phyloP scores from a whole-genome alignment of 768 basidiomycete genomes.

The Collybiopsis confluens region DNA sequence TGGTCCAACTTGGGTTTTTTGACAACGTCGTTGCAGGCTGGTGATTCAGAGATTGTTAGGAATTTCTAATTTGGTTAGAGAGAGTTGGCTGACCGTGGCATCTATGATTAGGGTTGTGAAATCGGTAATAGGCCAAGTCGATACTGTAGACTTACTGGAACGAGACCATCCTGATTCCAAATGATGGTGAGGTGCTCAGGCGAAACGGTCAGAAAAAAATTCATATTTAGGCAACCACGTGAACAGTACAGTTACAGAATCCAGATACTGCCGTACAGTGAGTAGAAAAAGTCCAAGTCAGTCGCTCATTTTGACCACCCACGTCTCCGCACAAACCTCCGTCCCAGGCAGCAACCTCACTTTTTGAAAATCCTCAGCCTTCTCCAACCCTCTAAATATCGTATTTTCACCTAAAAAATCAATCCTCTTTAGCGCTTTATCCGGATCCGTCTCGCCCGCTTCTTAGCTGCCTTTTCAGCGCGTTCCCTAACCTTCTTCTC shows the following conservation, averaged over 20 bases:
- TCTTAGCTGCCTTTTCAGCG: conserved; percentile 49
- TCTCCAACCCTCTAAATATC: conserved; percentile 59
- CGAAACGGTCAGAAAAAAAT: too few relatives aligned
- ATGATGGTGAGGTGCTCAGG: too few relatives aligned
- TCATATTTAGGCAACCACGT: too few relatives aligned
- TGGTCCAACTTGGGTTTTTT: conserved; percentile 93
- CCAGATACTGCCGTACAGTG: too few relatives aligned
- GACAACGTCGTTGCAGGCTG: conserved; percentile 80
- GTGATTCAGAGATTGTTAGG: conserved; percentile 1
- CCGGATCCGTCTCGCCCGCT: conserved; percentile 34
- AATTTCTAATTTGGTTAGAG: not conserved
- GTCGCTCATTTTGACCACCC: conserved; percentile 47
- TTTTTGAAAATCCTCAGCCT: conserved; percentile 53
- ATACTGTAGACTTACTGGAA: conserved; percentile 51
- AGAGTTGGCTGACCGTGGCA: conserved; percentile 57
- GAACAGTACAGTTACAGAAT: too few relatives aligned
- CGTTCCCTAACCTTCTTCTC: conserved; percentile 39
- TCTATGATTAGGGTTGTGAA: conserved; percentile 29
- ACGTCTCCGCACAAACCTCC: conserved; percentile 45
- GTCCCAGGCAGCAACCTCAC: conserved; percentile 44
- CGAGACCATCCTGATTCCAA: too few relatives aligned
- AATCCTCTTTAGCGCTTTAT: conserved; percentile 44
- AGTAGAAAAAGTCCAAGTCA: too few relatives aligned
- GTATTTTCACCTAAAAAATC: conserved; percentile 61
- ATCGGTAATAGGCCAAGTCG: not conserved